A percentile compares a stretch with the other conserved stretches of the same genome.
Conservation (phyloP, 164 flowering plant species). For the grape (Vitis vinifera) region ASM3070453v1 NC_081815.1:18786001-18786500, state of each 20-base stretch:
- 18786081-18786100: too few relatives aligned
- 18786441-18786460: slow-evolving; percentile 22
- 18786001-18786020: slow-evolving; percentile 64
- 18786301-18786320: slow-evolving; percentile 58
- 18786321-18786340: slow-evolving; percentile 65
- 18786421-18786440: slow-evolving; percentile 18
- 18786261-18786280: neutral
- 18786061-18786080: neutral
- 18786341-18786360: slow-evolving; percentile 25
- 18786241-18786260: neutral
- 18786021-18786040: slow-evolving; percentile 49
- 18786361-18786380: slow-evolving; percentile 72
- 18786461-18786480: slow-evolving; percentile 35
- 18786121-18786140: neutral
- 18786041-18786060: neutral
- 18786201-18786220: neutral
- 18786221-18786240: neutral
- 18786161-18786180: neutral
- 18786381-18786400: slow-evolving; percentile 66
- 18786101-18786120: neutral
- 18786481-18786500: slow-evolving; percentile 39
- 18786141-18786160: too few relatives aligned
- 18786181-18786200: neutral
- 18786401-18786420: slow-evolving; percentile 42
- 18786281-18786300: slow-evolving; percentile 1